A percentile compares a stretch with the other conserved stretches of the same genome.
Evolutionary conservation across 495 filamentous ascomycete genomes (phyloP).

Genomic region (Xylaria curta): DNA sequence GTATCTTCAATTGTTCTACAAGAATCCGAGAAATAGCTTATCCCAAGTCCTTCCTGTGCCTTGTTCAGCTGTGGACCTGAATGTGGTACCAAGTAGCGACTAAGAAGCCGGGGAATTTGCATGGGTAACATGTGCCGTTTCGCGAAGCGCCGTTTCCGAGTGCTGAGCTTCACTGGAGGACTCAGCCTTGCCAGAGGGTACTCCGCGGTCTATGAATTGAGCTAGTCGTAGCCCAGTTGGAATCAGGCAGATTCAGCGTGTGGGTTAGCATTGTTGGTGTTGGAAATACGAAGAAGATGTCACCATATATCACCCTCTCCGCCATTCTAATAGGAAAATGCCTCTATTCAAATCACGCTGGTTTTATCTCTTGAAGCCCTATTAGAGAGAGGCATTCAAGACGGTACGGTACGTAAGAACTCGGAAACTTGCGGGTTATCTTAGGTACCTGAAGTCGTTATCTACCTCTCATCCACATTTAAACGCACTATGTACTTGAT

Average conservation of each 20-base stretch:
- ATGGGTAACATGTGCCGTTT: slow-evolving; percentile 20
- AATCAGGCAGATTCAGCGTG: slow-evolving; percentile 27
- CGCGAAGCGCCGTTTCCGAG: slow-evolving; percentile 5
- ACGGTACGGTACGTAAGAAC: not conserved
- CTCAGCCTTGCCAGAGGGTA: slow-evolving; percentile 31
- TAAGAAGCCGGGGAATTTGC: not conserved
- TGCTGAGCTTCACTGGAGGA: slow-evolving; percentile 23
- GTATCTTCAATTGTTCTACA: not conserved
- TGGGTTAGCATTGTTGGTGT: not conserved
- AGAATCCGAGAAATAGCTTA: not conserved
- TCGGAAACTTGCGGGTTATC: not conserved
- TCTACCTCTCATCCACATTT: not conserved
- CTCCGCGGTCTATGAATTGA: not conserved
- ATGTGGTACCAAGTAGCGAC: slow-evolving; percentile 20
- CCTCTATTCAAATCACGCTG: not conserved
- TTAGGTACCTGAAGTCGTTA: no score
- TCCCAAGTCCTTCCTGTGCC: not conserved
- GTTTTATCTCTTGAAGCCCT: not conserved
- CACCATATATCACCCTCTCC: not conserved
- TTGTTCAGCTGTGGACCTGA: slow-evolving; percentile 26
- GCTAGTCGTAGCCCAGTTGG: slow-evolving; percentile 27
- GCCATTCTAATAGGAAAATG: not conserved
- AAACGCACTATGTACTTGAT: not conserved
- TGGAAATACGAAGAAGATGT: slow-evolving; percentile 4
- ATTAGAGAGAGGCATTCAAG: not conserved